Conservation (phyloP, 73 alveolate species). For the Symbiodinium pilosum region DNA sequence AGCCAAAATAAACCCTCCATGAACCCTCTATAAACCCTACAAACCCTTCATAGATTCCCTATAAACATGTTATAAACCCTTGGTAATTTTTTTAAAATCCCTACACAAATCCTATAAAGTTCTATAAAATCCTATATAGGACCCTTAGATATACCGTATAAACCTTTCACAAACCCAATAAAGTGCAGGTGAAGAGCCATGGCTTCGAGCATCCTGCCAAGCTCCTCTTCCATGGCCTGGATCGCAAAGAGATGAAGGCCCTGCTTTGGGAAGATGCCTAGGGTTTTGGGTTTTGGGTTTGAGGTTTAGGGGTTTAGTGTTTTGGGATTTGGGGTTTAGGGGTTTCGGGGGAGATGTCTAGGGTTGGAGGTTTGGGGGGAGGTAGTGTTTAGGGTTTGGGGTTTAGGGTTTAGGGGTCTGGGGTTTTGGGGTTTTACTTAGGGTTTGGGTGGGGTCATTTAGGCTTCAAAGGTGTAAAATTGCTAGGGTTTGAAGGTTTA, state of each 20-base stretch:
- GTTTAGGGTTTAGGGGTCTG: background rate
- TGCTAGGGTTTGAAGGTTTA: too few relatives aligned
- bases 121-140: too few relatives aligned
- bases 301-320: background rate
- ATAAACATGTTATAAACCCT: too few relatives aligned
- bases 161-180: background rate
- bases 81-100: too few relatives aligned
- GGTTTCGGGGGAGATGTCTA: background rate
- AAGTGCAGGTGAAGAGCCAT: background rate
- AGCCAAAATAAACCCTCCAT: too few relatives aligned
- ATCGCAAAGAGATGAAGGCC: constrained; percentile 5
- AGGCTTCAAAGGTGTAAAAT: background rate
- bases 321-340: too few relatives aligned
- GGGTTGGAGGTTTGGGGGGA: background rate
- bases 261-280: too few relatives aligned
- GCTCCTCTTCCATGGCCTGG: constrained; percentile 8
- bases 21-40: too few relatives aligned
- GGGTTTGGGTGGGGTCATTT: background rate
- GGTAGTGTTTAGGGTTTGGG: background rate
- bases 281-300: background rate
- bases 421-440: background rate
- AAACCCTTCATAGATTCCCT: too few relatives aligned
- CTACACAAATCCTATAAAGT: too few relatives aligned
- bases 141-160: too few relatives aligned
- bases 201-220: constrained; percentile 5